Evolutionary conservation across 768 basidiomycete genomes (phyloP), one percentile per base, ranked within the genome.

Genomic region (Mycena amicta): DNA sequence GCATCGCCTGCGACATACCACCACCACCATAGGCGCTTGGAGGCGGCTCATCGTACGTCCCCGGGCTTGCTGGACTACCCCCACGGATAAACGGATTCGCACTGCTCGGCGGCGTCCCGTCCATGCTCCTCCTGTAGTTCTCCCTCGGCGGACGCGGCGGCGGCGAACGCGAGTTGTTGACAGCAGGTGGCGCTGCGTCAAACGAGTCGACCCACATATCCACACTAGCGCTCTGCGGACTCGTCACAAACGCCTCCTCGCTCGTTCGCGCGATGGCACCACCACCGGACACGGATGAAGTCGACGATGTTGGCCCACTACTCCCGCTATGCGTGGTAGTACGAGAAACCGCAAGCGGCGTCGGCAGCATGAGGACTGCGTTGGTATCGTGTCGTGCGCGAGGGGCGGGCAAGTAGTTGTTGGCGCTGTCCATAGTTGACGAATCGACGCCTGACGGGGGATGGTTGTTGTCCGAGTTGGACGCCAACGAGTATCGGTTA

Each of bases 401-500:
- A 33, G 71, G 76, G n/a, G 66, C 67, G 37, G 69, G 68, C 41
- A 47, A 56, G 59, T 63, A 51, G 28, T 67, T 77, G 31, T 71
- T 77, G 4, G 79, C 74, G 15, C 84, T 87, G 33, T 92, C 89
- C 41, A 83, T 64, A 2, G 89, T 89, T 71, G 62, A 90, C 86
- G 60, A 75, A 78, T 18, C 78, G 74, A n/a, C 30, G 20, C 25
- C 50, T n/a, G 78, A 80, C 47, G 76, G 72, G 27, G 83, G 76
- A 59, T 83, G 81, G 57, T 84, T 85, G n/a, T 82, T 79, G 63
- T 95, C 93, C 52, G 87, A 85, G 43, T 86, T 87, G 2, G 93
- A 95, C 18, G 86, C 83, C 68, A 89, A 70, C 12, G 93, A 95
- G 67, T 91, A 88, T 22, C 93, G 82, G 60, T 83, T 81, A 60